Base-by-base conservation (phyloP, 148 eudicot genomes). In the Oxyria digyna region DNA sequence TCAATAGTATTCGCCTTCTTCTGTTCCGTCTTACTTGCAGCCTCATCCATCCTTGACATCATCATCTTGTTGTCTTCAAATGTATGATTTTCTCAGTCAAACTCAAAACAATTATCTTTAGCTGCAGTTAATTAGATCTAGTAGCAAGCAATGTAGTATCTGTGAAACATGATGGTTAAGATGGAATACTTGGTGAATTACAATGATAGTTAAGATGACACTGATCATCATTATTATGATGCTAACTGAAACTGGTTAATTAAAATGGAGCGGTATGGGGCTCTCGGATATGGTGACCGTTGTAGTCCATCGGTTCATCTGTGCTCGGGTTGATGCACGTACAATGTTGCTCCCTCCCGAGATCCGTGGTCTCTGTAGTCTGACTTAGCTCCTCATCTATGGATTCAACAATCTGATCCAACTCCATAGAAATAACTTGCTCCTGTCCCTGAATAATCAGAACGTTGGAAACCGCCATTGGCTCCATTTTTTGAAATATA, bases 1-100 rank as follows among this genome's bases (percentile, higher is more conserved):
- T 94, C 99, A 29, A 91, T 94, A 32, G 96, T 83, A 23, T 82
- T 88, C 78, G 72, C 97, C 24, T 85, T 90, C 74, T 75, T 91
- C 62, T 80, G 87, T 69, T 87, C 86, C 81, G 82, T 87, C 81
- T 73, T 94, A 73, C 87, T 94, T 2, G 99, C 93, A 1, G 71
- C 74, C 24, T 82, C 87, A 0, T 78, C 84, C 67, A 83, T 90
- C 59, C 82, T 88, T 42, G 91, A 94, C 72, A 80, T 90, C 43
- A 80, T 90, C 43, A 64, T 89, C 71, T 87, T 20, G 26, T 0
- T 6, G 26, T 49, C 55, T 49, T 21, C 24, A 20, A 8, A 49
- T 49, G 26, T 49, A 18, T 49, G 11, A 49, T 18, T 1, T 8
- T 49, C 55, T 20, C 26, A 33, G 37, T 33, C 37, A 33, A 33